Percentiles rank a stretch among this genome's conserved stretches.
Evolutionary conservation across 2,329 filamentous ascomycete species (phyloP).

Genomic region (Aschersonia sp.): DNA sequence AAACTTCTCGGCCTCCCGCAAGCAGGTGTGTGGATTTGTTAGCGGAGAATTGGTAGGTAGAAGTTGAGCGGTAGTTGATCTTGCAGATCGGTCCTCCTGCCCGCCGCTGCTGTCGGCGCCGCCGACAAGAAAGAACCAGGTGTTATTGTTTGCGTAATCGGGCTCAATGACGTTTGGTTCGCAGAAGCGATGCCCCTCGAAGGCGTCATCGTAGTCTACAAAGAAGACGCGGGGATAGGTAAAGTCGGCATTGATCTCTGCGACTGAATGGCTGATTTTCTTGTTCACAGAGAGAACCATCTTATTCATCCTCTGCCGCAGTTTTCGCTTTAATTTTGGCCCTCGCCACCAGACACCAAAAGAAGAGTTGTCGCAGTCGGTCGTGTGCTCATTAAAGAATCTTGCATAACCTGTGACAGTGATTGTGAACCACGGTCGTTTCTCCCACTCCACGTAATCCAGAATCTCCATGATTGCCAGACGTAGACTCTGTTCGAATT

Average conservation of each 20-base stretch:
- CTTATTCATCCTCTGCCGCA: constrained; percentile 26
- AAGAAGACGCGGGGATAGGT: constrained; percentile 23
- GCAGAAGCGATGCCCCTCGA: constrained; percentile 31
- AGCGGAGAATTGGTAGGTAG: constrained; percentile 17
- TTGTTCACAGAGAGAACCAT: constrained; percentile 27
- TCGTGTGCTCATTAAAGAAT: constrained; percentile 31
- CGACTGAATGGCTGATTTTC: constrained; percentile 21
- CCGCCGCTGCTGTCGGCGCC: constrained; percentile 21
- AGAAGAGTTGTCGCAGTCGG: constrained; percentile 26
- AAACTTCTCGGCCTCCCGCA: constrained; percentile 16
- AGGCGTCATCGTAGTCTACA: constrained; percentile 27
- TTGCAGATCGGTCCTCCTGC: background rate
- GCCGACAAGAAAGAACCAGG: constrained; percentile 34
- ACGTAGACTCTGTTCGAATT: constrained; percentile 23
- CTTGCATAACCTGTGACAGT: constrained; percentile 32
- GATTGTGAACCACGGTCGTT: constrained; percentile 24
- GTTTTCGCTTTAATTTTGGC: constrained; percentile 22
- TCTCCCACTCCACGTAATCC: constrained; percentile 28
- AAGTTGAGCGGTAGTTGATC: constrained; percentile 1
- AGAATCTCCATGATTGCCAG: constrained; percentile 28
- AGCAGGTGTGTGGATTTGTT: constrained; percentile 21
- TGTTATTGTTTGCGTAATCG: constrained; percentile 25
- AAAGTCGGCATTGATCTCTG: constrained; percentile 22
- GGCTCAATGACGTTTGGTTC: constrained; percentile 25
- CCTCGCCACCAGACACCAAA: constrained; percentile 31